phyloP scores from a whole-genome alignment of 208 protist genomes.

The Trypanosoma conorhini region DNA sequence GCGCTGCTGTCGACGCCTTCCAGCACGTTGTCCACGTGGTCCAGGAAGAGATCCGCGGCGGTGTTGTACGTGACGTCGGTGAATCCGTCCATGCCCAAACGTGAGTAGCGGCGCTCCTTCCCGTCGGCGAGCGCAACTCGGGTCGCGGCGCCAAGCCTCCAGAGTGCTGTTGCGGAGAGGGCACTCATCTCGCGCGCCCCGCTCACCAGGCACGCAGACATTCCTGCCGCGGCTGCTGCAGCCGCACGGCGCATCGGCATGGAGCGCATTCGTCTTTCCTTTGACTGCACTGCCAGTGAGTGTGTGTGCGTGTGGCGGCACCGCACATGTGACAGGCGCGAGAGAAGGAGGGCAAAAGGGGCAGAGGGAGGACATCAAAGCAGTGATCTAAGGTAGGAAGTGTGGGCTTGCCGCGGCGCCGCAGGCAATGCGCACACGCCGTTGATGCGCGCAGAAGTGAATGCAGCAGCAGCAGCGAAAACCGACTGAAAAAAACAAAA shows the following conservation, averaged over 20 bases:
- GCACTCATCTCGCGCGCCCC: background rate
- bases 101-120: conserved; percentile 42
- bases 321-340: no score
- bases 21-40: conserved; percentile 54
- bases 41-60: conserved; percentile 67
- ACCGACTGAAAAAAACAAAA: no score
- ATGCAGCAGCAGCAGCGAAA: no score
- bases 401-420: no score
- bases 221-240: background rate
- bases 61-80: conserved; percentile 75
- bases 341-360: no score
- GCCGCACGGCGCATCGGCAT: background rate
- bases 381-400: no score
- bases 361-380: no score
- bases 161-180: background rate
- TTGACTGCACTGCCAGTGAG: background rate
- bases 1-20: conserved; percentile 50
- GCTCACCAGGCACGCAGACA: background rate
- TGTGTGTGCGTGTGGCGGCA: no score
- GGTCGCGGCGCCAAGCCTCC: background rate
- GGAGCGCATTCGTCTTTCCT: background rate
- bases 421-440: no score
- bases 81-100: conserved; percentile 86
- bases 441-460: no score
- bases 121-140: background rate